phyloP scores from a whole-genome alignment of 164 flowering plant genomes.

The Piper betle region DNA sequence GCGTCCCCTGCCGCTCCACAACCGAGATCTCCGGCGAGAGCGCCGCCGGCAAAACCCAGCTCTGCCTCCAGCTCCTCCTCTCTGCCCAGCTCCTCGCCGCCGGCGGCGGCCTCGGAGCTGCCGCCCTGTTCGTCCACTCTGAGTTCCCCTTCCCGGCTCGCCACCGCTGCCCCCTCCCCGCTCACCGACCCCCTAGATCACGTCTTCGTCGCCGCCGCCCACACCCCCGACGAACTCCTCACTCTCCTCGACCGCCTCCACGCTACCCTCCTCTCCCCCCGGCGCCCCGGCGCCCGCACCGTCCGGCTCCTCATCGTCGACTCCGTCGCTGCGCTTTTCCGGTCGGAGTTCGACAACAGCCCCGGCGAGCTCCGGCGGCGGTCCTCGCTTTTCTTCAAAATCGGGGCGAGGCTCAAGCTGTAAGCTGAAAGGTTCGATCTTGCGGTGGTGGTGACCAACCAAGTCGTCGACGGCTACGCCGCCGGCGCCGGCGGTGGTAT shows the following conservation, averaged over 20 bases:
- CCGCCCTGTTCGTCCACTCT: constrained; percentile 74
- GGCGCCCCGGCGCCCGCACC: constrained; percentile 21
- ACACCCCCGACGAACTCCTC: constrained; percentile 53
- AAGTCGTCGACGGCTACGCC: constrained; percentile 52
- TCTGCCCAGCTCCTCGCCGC: constrained; percentile 50
- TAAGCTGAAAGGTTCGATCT: constrained; percentile 40
- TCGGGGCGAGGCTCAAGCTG: constrained; percentile 41
- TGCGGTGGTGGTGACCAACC: constrained; percentile 80
- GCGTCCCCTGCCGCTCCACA: constrained; percentile 64
- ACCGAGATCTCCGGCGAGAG: constrained; percentile 79
- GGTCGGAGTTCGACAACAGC: constrained; percentile 65
- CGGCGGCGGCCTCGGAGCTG: constrained; percentile 56
- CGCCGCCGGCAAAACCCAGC: constrained; percentile 83
- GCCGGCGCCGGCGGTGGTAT: constrained; percentile 28
- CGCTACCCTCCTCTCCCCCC: constrained; percentile 21
- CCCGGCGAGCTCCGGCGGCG: constrained; percentile 44
- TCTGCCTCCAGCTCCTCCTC: constrained; percentile 80
- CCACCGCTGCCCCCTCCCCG: constrained; percentile 57
- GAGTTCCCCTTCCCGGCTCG: constrained; percentile 75
- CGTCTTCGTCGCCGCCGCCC: constrained; percentile 35
- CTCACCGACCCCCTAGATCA: constrained; percentile 28
- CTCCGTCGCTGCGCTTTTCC: constrained; percentile 71
- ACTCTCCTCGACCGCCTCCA: constrained; percentile 29
- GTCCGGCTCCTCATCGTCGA: constrained; percentile 62
- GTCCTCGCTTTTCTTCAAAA: constrained; percentile 57